These are phyloP conservation scores for Calonectria hawksworthii DNA, from an alignment of 2,329 filamentous ascomycete species.

Conservation along the genomic window DNA sequence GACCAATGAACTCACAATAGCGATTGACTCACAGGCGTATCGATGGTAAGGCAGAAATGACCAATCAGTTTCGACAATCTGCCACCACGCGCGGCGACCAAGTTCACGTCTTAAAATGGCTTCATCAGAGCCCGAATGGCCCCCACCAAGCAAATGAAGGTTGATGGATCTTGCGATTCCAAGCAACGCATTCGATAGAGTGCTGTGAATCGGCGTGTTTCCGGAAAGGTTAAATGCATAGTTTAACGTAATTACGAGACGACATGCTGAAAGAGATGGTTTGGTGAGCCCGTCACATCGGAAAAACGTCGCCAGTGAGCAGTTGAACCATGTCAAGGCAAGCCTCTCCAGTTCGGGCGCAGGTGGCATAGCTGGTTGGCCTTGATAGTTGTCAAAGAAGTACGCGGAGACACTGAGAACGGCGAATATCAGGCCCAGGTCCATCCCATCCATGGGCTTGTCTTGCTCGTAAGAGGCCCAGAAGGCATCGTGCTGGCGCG, in stretches of 20 bases:
- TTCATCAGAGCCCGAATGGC: not conserved
- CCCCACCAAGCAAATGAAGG: not conserved
- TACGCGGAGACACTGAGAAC: not conserved
- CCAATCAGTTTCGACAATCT: not conserved
- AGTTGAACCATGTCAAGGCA: not conserved
- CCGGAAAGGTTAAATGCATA: conserved; percentile 2
- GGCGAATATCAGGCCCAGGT: not conserved
- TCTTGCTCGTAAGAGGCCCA: not conserved
- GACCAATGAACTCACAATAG: not conserved
- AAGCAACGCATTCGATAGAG: not conserved
- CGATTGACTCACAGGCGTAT: not conserved
- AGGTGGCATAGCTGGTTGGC: not conserved
- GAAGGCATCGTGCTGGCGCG: not conserved
- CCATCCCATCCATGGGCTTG: not conserved
- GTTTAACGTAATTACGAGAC: not conserved
- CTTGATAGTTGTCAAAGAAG: not conserved
- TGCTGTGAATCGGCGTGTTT: not conserved
- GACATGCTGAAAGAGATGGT: not conserved
- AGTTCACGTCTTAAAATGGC: not conserved
- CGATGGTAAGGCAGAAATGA: not conserved
- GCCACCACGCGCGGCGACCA: not conserved
- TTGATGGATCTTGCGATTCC: not conserved
- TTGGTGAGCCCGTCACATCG: conserved; percentile 1
- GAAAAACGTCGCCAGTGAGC: not conserved
- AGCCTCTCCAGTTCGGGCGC: not conserved